Conservation (phyloP, 306 rosid species). For the Trifolium pratense region DNA sequence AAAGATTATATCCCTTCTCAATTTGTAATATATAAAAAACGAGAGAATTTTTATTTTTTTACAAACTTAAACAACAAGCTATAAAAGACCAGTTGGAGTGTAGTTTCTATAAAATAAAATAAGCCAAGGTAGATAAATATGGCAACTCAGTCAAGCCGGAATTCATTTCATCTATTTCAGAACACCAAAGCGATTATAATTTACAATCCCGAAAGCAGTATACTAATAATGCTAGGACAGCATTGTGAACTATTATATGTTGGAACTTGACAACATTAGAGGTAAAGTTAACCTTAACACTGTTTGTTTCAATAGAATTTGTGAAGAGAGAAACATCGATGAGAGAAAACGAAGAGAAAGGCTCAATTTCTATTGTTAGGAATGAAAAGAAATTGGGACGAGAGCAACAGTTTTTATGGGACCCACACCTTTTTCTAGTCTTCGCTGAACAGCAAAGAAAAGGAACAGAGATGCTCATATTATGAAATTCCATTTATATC, state of each 20-base stretch:
- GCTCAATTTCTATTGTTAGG: too few species aligned
- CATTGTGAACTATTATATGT: not conserved
- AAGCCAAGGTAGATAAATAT: constrained; percentile 16
- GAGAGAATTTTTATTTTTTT: constrained; percentile 9
- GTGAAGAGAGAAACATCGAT: too few species aligned
- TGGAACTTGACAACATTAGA: not conserved
- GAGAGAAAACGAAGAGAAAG: too few species aligned
- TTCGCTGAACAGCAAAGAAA: too few species aligned
- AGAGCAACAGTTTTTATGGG: too few species aligned
- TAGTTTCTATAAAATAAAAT: constrained; percentile 26
- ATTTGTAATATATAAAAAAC: constrained; percentile 36
- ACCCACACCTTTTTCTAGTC: too few species aligned
- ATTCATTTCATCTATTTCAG: constrained; percentile 17
- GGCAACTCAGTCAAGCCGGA: constrained; percentile 25
- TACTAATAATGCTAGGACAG: not conserved
- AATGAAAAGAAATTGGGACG: too few species aligned
- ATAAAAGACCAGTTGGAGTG: constrained; percentile 31
- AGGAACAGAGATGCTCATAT: too few species aligned
- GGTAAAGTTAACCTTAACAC: not conserved
- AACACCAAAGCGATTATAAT: constrained; percentile 32
- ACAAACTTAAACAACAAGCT: constrained; percentile 26
- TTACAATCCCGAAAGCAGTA: constrained; percentile 16
- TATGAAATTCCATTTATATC: too few species aligned
- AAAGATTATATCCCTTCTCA: constrained; percentile 22
- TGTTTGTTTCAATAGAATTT: too few species aligned